These are phyloP conservation scores for Ogataea paradorogensis DNA, from an alignment of 805 yeast genomes.

Conservation along the genomic window DNA sequence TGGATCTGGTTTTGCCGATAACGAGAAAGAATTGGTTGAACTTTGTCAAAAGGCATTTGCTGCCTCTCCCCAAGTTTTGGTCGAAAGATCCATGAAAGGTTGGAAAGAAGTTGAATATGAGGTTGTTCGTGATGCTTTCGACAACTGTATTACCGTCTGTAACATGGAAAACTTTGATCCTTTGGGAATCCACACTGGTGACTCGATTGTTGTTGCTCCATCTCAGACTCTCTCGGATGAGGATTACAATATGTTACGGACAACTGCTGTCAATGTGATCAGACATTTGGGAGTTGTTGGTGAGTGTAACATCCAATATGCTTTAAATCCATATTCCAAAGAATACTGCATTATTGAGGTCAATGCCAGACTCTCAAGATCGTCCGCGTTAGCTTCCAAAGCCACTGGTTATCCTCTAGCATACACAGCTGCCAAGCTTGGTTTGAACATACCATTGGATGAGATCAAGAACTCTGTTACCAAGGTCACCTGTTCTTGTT, in stretches of 20 bases:
- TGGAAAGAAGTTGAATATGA: slow-evolving; percentile 99
- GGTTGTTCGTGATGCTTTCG: slow-evolving; percentile 96
- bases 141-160: slow-evolving; percentile 98
- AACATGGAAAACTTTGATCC: slow-evolving; percentile 99
- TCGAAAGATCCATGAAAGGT: slow-evolving; percentile 96
- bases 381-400: slow-evolving; percentile 98
- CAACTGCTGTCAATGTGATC: slow-evolving; percentile 95
- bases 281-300: slow-evolving; percentile 98
- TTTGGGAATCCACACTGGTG: slow-evolving; percentile 98
- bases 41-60: slow-evolving; percentile 92
- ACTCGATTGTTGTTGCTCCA: slow-evolving; percentile 97
- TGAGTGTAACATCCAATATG: slow-evolving; percentile 98
- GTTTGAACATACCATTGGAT: slow-evolving; percentile 86
- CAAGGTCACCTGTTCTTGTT: slow-evolving; percentile 89
- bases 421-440: slow-evolving; percentile 95
- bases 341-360: slow-evolving; percentile 98
- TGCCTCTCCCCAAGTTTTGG: slow-evolving; percentile 91
- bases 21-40: slow-evolving; percentile 75
- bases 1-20: slow-evolving; percentile 96
- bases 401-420: slow-evolving; percentile 99
- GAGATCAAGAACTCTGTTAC: slow-evolving; percentile 93
- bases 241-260: slow-evolving; percentile 96
- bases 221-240: slow-evolving; percentile 96
- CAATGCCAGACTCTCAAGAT: slow-evolving; percentile 94
- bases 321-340: slow-evolving; percentile 87